Percentiles rank a stretch among this genome's conserved stretches.
Conservation (phyloP, 257 asterid genomes). For the Echium plantagineum region DNA sequence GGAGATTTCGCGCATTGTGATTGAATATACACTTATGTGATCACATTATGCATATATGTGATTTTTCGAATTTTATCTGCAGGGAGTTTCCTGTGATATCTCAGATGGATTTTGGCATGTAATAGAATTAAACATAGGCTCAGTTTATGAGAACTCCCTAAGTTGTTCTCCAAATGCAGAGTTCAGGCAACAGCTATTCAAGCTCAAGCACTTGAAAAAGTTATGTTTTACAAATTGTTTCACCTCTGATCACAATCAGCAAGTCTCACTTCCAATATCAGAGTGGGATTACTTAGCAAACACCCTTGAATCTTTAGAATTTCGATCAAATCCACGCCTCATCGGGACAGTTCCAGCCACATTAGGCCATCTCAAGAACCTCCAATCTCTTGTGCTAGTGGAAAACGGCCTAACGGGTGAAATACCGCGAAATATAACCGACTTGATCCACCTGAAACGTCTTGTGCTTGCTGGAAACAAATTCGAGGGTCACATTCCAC, state of each 20-base stretch:
- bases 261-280: conserved; percentile 2
- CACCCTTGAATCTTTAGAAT: neutral
- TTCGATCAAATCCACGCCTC: conserved; percentile 1
- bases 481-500: neutral
- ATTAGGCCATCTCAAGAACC: neutral
- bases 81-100: conserved; percentile 4
- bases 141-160: neutral
- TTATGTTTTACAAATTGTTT: neutral
- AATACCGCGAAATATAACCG: neutral
- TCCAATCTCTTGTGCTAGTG: conserved; percentile 1
- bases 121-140: conserved; percentile 1
- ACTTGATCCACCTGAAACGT: conserved; percentile 1
- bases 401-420: neutral
- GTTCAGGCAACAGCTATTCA: neutral
- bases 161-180: neutral
- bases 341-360: conserved; percentile 1
- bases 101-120: conserved; percentile 1
- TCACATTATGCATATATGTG: neutral
- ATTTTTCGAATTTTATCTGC: neutral
- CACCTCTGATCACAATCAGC: neutral
- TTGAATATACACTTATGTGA: no score
- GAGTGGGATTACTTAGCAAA: neutral
- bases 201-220: neutral
- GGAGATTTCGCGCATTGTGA: no score
- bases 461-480: conserved; percentile 4